Evolutionary conservation across 257 asterid species (phyloP).

Genomic region (Capsicum baccatum): DNA sequence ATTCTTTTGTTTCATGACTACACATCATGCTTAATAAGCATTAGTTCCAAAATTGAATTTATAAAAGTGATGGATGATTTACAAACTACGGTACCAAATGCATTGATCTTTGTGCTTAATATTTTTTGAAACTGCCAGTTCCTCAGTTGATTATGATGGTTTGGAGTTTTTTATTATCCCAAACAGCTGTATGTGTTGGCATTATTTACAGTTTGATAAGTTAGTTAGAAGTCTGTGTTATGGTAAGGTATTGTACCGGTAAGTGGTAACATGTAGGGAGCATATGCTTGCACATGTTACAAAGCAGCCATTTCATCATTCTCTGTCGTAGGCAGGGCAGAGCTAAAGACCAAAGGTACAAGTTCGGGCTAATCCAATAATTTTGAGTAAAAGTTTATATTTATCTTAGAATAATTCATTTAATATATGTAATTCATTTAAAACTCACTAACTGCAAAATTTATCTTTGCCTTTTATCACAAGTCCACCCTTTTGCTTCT

Average conservation of each 20-base stretch:
- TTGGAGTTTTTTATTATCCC: neutral
- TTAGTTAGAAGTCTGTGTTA: slow-evolving; percentile 35
- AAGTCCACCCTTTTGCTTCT: neutral
- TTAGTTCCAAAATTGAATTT: neutral
- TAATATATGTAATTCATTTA: too few species aligned
- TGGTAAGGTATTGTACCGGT: slow-evolving; percentile 30
- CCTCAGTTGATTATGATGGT: neutral
- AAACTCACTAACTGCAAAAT: too few species aligned
- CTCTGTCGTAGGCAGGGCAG: neutral
- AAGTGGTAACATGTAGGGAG: slow-evolving; percentile 1
- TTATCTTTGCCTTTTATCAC: too few species aligned
- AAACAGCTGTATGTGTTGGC: slow-evolving; percentile 25
- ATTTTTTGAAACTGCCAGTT: neutral
- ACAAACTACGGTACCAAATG: neutral
- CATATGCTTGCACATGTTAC: slow-evolving; percentile 39
- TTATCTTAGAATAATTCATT: too few species aligned
- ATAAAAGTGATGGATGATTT: neutral
- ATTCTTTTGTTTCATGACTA: neutral
- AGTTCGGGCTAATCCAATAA: too few species aligned
- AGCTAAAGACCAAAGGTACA: too few species aligned
- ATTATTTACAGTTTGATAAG: neutral
- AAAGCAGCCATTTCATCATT: slow-evolving; percentile 29
- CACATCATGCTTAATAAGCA: neutral
- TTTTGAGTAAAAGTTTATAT: too few species aligned
- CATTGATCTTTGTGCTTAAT: neutral